Conservation (phyloP, 192 early-diverging fungal species). For the Podila clonocystis region DNA sequence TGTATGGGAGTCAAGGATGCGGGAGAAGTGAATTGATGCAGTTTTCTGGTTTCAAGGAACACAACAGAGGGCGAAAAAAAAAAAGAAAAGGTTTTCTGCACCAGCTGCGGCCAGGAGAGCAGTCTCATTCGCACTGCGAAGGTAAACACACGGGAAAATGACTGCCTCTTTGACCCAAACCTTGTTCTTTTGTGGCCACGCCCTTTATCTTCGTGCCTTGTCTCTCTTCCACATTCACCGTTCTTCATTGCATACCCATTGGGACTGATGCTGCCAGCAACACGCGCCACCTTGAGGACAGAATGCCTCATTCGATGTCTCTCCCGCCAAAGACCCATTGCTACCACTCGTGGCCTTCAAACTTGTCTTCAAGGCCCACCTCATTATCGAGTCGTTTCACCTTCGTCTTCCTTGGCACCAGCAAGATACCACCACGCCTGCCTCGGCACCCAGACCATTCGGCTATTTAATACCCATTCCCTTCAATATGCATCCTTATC, state of each 20-base stretch:
- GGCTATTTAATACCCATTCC: background rate
- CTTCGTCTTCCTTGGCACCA: too few relatives aligned
- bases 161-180: background rate
- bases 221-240: background rate
- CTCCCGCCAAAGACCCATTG: background rate
- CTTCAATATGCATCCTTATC: background rate
- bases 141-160: background rate
- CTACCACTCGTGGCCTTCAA: too few relatives aligned
- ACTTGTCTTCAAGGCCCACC: too few relatives aligned
- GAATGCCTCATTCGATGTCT: background rate
- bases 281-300: background rate
- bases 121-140: background rate
- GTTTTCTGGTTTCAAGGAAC: background rate
- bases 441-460: background rate
- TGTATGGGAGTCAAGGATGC: background rate
- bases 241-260: too few relatives aligned
- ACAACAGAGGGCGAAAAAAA: background rate
- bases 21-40: background rate
- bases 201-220: background rate
- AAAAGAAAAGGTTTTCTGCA: background rate
- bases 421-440: too few relatives aligned
- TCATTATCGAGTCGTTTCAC: too few relatives aligned
- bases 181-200: background rate
- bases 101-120: conserved; percentile 11
- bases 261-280: background rate